These are phyloP conservation scores for Debaryomycetaceae sp. DNA, from an alignment of 1,139 yeast species.

Conservation along the genomic window DNA sequence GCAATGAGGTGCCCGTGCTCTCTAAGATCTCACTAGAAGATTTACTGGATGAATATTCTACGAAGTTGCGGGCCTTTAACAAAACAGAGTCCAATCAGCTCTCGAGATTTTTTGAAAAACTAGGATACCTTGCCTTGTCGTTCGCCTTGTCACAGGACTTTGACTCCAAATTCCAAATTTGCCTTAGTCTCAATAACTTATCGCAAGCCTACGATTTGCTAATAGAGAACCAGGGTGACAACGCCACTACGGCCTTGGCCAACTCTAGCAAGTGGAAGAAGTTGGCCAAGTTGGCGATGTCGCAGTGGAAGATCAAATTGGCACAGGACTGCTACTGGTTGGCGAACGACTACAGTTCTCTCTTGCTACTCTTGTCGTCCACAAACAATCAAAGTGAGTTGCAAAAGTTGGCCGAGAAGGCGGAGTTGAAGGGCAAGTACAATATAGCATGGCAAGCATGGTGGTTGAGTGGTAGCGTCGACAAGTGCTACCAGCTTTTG, in stretches of 20 bases:
- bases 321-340: slow-evolving; percentile 79
- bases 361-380: slow-evolving; percentile 79
- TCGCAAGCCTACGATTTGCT: slow-evolving; percentile 73
- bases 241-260: slow-evolving; percentile 28
- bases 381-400: slow-evolving; percentile 66
- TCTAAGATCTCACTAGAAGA: slow-evolving; percentile 60
- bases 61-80: slow-evolving; percentile 44
- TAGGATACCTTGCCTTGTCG: slow-evolving; percentile 82
- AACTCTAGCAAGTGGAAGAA: slow-evolving; percentile 73
- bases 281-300: slow-evolving; percentile 82
- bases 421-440: slow-evolving; percentile 69
- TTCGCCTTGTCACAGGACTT: slow-evolving; percentile 74
- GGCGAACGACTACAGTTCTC: slow-evolving; percentile 79
- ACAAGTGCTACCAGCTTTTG: slow-evolving; percentile 62
- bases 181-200: slow-evolving; percentile 61
- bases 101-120: slow-evolving; percentile 90
- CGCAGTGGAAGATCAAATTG: slow-evolving; percentile 71
- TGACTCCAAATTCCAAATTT: slow-evolving; percentile 76
- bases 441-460: slow-evolving; percentile 90
- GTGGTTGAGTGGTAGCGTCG: slow-evolving; percentile 78
- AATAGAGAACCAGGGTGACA: slow-evolving; percentile 48
- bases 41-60: slow-evolving; percentile 54
- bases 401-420: slow-evolving; percentile 55
- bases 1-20: slow-evolving; percentile 37
- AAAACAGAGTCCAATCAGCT: slow-evolving; percentile 72